Evolutionary conservation across 768 basidiomycete genomes (phyloP).

Genomic region (Mycena belliarum): DNA sequence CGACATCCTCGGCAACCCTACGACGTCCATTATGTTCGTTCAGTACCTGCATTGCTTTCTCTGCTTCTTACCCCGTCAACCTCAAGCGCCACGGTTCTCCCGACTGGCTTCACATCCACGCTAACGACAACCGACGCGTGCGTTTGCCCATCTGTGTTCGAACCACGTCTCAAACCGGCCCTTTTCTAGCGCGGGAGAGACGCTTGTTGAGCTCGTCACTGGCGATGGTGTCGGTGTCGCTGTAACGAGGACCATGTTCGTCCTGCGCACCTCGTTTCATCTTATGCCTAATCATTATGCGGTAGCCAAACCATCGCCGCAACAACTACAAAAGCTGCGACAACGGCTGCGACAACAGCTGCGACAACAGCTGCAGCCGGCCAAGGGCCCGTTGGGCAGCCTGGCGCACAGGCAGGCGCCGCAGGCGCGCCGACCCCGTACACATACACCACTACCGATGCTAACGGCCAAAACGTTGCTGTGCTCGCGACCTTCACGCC

Average conservation of each 20-base stretch:
- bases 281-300: background rate
- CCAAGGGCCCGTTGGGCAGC: constrained; percentile 18
- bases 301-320: constrained; percentile 9
- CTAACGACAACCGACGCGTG: constrained; percentile 6
- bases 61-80: background rate
- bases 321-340: background rate
- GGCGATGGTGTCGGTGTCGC: constrained; percentile 6
- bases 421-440: constrained; percentile 14
- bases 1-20: constrained; percentile 2
- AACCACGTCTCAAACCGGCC: background rate
- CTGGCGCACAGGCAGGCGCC: background rate
- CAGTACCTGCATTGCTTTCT: background rate
- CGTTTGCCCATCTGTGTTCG: background rate
- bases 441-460: constrained; percentile 19
- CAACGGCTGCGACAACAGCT: background rate
- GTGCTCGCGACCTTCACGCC: constrained; percentile 19
- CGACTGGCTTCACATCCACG: background rate
- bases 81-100: background rate
- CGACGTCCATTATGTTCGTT: constrained; percentile 13
- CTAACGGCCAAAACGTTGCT: background rate
- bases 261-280: background rate
- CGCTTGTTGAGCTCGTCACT: constrained; percentile 10
- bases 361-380: background rate
- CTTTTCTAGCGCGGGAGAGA: constrained; percentile 5
- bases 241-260: constrained; percentile 6